Conservation (phyloP, 495 filamentous ascomycete genomes). For the Aspergillus campestris region DNA sequence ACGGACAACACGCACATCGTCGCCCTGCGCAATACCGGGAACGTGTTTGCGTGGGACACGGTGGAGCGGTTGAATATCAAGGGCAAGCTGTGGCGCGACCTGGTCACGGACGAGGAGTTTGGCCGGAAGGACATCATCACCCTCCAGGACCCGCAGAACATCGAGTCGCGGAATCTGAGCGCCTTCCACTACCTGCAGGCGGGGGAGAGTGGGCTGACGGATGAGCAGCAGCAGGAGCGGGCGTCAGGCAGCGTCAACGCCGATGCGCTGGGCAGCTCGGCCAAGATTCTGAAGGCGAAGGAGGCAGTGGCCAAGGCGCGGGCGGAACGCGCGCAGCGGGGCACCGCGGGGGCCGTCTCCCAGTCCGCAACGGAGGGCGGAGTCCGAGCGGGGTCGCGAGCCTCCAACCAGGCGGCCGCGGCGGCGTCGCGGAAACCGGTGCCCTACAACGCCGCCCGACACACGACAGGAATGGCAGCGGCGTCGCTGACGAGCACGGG, state of each 20-base stretch:
- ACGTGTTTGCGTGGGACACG: slow-evolving; percentile 95
- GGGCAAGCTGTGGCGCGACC: slow-evolving; percentile 90
- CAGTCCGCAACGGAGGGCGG: slow-evolving; percentile 31
- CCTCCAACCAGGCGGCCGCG: slow-evolving; percentile 15
- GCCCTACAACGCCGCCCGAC: slow-evolving; percentile 77
- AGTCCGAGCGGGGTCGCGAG: slow-evolving; percentile 1
- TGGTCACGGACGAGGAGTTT: slow-evolving; percentile 85
- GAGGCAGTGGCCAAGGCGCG: slow-evolving; percentile 81
- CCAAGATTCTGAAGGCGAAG: slow-evolving; percentile 86
- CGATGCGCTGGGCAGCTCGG: slow-evolving; percentile 67
- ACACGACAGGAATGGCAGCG: slow-evolving; percentile 87
- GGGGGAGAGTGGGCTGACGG: slow-evolving; percentile 60
- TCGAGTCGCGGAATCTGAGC: slow-evolving; percentile 72
- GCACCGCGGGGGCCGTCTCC: slow-evolving; percentile 15
- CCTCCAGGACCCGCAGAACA: slow-evolving; percentile 91
- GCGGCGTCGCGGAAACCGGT: slow-evolving; percentile 31
- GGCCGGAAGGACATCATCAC: slow-evolving; percentile 89
- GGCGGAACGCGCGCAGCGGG: slow-evolving; percentile 41
- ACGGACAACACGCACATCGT: slow-evolving; percentile 98
- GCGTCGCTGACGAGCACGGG: slow-evolving; percentile 94
- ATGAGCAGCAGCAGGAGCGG: slow-evolving; percentile 53
- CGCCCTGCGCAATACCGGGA: slow-evolving; percentile 77
- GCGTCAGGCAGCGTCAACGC: slow-evolving; percentile 60
- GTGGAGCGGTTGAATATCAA: slow-evolving; percentile 94
- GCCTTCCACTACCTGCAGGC: slow-evolving; percentile 87